A percentile compares a stretch with the other conserved stretches of the same genome.
Evolutionary conservation across 2,329 filamentous ascomycete genomes (phyloP).

Genomic region (Venturiaceae sp.): DNA sequence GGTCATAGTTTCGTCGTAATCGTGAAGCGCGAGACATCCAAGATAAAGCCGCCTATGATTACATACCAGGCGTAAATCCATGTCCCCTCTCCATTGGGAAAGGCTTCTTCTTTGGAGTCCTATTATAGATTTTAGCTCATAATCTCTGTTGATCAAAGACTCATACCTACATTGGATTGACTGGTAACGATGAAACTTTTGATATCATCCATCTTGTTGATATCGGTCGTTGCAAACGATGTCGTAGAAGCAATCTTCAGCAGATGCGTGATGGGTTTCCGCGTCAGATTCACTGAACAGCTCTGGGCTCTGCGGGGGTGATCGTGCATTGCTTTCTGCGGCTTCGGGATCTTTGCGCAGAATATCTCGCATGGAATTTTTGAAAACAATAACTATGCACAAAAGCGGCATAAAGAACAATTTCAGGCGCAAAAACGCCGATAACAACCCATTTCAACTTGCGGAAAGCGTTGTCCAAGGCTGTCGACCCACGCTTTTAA

Average conservation of each 20-base stretch:
- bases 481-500: background rate
- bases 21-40: background rate
- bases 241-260: too few relatives aligned
- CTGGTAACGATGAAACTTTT: too few relatives aligned
- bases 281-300: too few relatives aligned
- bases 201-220: too few relatives aligned
- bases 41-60: constrained; percentile 11
- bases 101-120: background rate
- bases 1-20: constrained; percentile 9
- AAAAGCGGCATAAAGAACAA: constrained; percentile 16
- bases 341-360: background rate
- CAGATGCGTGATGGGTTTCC: too few relatives aligned
- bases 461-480: constrained; percentile 1
- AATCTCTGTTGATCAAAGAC: too few relatives aligned
- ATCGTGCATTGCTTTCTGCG: background rate
- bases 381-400: constrained; percentile 12
- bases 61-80: constrained; percentile 14
- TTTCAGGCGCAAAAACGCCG: constrained; percentile 15
- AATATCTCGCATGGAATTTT: background rate
- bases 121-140: too few relatives aligned
- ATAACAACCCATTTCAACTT: constrained; percentile 14
- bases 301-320: background rate
- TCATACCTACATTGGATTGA: too few relatives aligned
- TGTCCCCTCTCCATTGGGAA: constrained; percentile 1
- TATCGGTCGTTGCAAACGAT: too few relatives aligned